These are phyloP conservation scores for Martiniozyma abietophila DNA, from an alignment of 805 yeast genomes.

Conservation along the genomic window DNA sequence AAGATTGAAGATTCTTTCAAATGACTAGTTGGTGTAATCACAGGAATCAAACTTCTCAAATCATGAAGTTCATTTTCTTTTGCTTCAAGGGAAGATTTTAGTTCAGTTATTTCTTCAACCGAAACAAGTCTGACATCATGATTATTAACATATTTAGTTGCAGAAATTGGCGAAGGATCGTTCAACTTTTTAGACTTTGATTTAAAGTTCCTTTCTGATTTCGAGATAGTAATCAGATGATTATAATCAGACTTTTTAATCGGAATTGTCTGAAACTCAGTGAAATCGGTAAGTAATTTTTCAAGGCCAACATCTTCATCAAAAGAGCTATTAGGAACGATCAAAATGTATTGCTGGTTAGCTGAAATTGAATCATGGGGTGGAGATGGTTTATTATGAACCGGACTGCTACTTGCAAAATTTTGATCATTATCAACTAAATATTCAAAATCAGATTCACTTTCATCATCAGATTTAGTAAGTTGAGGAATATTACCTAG, in stretches of 20 bases:
- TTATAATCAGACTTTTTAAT: conserved; percentile 16
- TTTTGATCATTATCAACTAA: conserved; percentile 3
- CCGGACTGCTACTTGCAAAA: conserved; percentile 8
- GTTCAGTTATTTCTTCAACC: conserved; percentile 1
- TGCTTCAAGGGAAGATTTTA: background rate
- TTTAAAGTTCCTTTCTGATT: background rate
- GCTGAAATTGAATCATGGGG: background rate
- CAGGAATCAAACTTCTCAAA: background rate
- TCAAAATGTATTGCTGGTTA: conserved; percentile 3
- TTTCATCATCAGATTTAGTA: conserved; percentile 1
- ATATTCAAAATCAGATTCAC: conserved; percentile 3
- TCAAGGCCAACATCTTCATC: conserved; percentile 1
- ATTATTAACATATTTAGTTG: conserved; percentile 4
- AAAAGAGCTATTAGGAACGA: conserved; percentile 9
- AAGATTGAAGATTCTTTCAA: too few species aligned
- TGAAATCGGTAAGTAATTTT: conserved; percentile 3
- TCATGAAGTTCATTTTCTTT: conserved; percentile 2
- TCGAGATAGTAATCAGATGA: conserved; percentile 12
- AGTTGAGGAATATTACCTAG: background rate
- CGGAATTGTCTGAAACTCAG: conserved; percentile 13
- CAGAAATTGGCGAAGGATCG: background rate
- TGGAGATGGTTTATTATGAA: background rate
- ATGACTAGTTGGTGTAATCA: background rate
- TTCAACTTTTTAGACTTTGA: background rate
- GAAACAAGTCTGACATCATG: conserved; percentile 3